These are phyloP conservation scores for Daedalea quercina DNA, from an alignment of 768 basidiomycete genomes.

Conservation along the genomic window DNA sequence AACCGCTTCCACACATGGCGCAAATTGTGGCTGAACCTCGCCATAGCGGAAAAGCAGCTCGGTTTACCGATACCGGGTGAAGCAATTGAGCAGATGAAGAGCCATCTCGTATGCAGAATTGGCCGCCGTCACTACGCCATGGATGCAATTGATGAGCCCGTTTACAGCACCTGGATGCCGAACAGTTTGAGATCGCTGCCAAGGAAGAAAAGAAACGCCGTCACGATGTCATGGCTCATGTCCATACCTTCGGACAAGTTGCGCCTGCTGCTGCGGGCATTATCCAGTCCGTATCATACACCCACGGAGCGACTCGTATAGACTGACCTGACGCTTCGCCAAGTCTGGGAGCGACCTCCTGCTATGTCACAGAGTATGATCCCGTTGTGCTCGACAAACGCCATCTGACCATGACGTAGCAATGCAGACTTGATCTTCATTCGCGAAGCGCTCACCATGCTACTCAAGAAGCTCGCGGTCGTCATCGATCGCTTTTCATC, in stretches of 20 bases:
- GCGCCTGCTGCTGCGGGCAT: slow-evolving; percentile 95
- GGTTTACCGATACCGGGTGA: slow-evolving; percentile 85
- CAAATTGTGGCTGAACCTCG: slow-evolving; percentile 91
- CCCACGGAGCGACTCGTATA: not conserved
- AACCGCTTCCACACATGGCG: slow-evolving; percentile 96
- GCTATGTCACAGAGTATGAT: slow-evolving; percentile 93
- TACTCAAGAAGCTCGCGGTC: slow-evolving; percentile 82
- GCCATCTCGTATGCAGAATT: slow-evolving; percentile 71
- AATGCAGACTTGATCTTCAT: slow-evolving; percentile 99
- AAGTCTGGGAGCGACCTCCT: slow-evolving; percentile 94
- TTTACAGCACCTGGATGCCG: slow-evolving; percentile 67
- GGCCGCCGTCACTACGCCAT: not conserved
- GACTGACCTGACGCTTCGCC: not conserved
- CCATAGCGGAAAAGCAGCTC: slow-evolving; percentile 93
- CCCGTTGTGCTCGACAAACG: slow-evolving; percentile 47
- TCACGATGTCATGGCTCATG: slow-evolving; percentile 99
- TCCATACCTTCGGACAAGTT: slow-evolving; percentile 92
- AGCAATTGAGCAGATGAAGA: slow-evolving; percentile 91
- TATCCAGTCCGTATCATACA: slow-evolving; percentile 62
- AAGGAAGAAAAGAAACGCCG: slow-evolving; percentile 94
- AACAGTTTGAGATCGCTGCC: slow-evolving; percentile 89
- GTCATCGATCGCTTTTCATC: slow-evolving; percentile 82
- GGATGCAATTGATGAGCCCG: not conserved
- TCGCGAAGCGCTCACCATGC: slow-evolving; percentile 75
- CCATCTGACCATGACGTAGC: slow-evolving; percentile 35